Conservation (phyloP, 345 rosid species). For the Murraya koenigii region DNA sequence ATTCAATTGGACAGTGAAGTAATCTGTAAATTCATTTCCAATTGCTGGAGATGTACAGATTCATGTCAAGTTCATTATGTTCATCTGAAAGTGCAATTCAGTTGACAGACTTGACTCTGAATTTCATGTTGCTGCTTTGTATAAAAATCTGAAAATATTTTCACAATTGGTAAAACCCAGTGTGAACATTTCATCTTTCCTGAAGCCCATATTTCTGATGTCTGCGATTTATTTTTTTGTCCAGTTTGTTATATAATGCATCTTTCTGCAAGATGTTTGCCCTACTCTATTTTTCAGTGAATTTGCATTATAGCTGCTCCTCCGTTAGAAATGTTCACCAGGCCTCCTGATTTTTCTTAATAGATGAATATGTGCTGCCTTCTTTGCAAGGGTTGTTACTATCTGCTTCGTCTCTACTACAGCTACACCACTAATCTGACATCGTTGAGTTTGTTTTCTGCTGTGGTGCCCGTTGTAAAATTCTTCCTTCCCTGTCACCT, state of each 20-base stretch:
- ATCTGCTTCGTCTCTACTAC: neutral
- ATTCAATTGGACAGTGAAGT: slow-evolving; percentile 32
- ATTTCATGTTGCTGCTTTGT: slow-evolving; percentile 46
- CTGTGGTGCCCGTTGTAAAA: neutral
- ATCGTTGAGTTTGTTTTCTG: neutral
- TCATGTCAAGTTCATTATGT: slow-evolving; percentile 38
- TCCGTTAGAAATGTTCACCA: slow-evolving; percentile 1
- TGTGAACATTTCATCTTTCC: slow-evolving; percentile 50
- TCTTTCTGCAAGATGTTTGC: slow-evolving; percentile 12
- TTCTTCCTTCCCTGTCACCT: neutral
- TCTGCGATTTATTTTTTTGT: slow-evolving; percentile 15
- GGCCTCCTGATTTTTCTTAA: neutral
- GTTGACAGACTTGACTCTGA: slow-evolving; percentile 34
- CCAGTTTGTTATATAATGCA: slow-evolving; percentile 22
- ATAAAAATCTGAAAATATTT: slow-evolving; percentile 43
- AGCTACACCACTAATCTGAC: neutral
- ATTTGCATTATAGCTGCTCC: slow-evolving; percentile 6
- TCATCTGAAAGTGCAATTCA: slow-evolving; percentile 33
- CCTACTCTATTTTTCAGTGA: slow-evolving; percentile 10
- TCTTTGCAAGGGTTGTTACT: neutral
- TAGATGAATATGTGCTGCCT: slow-evolving; percentile 6
- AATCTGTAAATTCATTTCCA: slow-evolving; percentile 61
- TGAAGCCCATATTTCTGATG: slow-evolving; percentile 17
- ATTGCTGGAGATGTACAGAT: slow-evolving; percentile 56
- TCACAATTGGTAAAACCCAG: slow-evolving; percentile 48